These are phyloP conservation scores for Stachybotrys echinatus DNA, from an alignment of 2,329 filamentous ascomycete species.

Conservation along the genomic window DNA sequence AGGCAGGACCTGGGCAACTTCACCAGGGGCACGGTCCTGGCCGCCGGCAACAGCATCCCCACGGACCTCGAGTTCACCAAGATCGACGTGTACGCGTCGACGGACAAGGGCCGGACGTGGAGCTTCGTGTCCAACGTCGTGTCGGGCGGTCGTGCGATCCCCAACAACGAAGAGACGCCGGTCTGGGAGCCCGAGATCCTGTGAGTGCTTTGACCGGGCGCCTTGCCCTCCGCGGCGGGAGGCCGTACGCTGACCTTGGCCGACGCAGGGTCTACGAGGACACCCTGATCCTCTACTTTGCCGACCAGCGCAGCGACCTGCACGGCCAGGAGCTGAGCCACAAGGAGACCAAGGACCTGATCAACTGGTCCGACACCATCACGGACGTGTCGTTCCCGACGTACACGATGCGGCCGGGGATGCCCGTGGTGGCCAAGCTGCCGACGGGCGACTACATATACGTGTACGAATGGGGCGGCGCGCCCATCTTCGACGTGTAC, in stretches of 20 bases:
- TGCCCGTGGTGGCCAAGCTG: slow-evolving; percentile 56
- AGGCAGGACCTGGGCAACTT: slow-evolving; percentile 52
- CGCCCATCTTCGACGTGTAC: slow-evolving; percentile 47
- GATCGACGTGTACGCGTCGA: slow-evolving; percentile 63
- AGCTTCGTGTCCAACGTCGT: slow-evolving; percentile 61
- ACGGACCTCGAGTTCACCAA: slow-evolving; percentile 56
- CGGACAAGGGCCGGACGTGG: slow-evolving; percentile 58
- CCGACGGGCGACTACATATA: slow-evolving; percentile 15
- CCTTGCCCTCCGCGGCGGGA: neutral
- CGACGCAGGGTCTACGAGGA: slow-evolving; percentile 45
- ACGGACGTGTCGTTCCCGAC: slow-evolving; percentile 53
- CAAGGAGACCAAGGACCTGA: slow-evolving; percentile 53
- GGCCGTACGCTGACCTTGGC: neutral
- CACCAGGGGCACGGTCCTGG: slow-evolving; percentile 55
- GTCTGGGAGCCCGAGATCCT: slow-evolving; percentile 69
- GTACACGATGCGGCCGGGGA: slow-evolving; percentile 60
- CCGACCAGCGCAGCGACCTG: slow-evolving; percentile 58
- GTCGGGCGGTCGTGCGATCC: slow-evolving; percentile 50
- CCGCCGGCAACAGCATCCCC: slow-evolving; percentile 46
- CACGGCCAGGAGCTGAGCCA: slow-evolving; percentile 66
- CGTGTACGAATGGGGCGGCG: neutral
- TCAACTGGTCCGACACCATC: slow-evolving; percentile 53
- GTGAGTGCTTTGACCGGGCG: slow-evolving; percentile 9
- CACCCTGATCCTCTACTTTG: slow-evolving; percentile 60
- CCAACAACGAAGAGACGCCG: slow-evolving; percentile 58